These are phyloP conservation scores for Aspergillus hancockii DNA, from an alignment of 495 filamentous ascomycete genomes.

Conservation along the genomic window DNA sequence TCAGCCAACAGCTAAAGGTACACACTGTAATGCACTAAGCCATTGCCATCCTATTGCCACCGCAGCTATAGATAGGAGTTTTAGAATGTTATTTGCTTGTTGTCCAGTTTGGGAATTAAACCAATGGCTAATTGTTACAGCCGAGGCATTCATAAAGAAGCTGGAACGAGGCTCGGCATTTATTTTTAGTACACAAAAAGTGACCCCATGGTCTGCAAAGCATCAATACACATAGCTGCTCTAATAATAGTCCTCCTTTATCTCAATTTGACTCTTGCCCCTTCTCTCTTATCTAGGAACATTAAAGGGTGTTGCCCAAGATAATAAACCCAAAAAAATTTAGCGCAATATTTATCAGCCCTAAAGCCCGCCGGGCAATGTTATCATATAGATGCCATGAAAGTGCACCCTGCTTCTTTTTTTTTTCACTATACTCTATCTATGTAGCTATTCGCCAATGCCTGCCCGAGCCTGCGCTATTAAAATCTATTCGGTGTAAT, in stretches of 20 bases:
- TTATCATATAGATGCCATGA: neutral
- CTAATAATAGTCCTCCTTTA: neutral
- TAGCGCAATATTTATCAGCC: neutral
- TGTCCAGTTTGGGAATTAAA: too few relatives aligned
- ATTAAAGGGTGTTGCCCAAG: neutral
- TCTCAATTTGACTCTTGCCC: neutral
- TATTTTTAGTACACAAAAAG: neutral
- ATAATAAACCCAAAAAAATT: neutral
- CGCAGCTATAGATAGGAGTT: too few relatives aligned
- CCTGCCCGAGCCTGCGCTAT: constrained; percentile 11
- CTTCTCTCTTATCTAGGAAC: neutral
- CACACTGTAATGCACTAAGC: too few relatives aligned
- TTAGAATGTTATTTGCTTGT: too few relatives aligned
- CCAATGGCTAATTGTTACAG: neutral
- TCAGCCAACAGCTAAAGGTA: too few relatives aligned
- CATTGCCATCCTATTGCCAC: too few relatives aligned
- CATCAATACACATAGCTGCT: neutral
- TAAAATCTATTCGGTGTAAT: constrained; percentile 13
- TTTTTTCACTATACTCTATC: neutral
- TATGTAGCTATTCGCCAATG: constrained; percentile 7
- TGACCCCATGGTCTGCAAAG: neutral
- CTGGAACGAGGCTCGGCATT: neutral
- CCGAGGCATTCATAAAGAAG: neutral
- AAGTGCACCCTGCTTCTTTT: neutral
- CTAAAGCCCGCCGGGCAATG: neutral